phyloP scores from a whole-genome alignment of 768 basidiomycete species.

The Coprinellus micaceus region DNA sequence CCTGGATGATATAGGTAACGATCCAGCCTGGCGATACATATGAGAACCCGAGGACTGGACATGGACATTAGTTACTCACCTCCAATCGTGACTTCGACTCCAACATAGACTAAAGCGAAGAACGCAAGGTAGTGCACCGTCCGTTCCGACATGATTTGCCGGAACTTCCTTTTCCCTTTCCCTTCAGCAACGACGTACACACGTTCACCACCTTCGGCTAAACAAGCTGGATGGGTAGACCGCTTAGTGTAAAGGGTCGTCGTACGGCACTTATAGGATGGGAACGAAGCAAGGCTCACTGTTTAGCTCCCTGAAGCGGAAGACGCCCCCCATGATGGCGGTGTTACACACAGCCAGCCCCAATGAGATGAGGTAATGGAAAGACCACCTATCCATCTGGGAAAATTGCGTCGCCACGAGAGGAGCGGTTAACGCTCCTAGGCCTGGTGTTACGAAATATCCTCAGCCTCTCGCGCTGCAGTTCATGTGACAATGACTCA shows the following conservation, averaged over 20 bases:
- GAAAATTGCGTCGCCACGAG: slow-evolving; percentile 82
- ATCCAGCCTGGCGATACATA: slow-evolving; percentile 56
- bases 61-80: slow-evolving; percentile 22
- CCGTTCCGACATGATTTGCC: slow-evolving; percentile 49
- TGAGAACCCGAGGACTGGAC: too few species aligned
- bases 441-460: slow-evolving; percentile 36
- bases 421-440: slow-evolving; percentile 66
- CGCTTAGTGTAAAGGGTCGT: not conserved
- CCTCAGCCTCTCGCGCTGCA: not conserved
- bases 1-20: slow-evolving; percentile 50
- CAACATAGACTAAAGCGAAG: slow-evolving; percentile 66
- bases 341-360: slow-evolving; percentile 61
- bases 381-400: slow-evolving; percentile 62
- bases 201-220: slow-evolving; percentile 49
- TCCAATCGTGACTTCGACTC: slow-evolving; percentile 60
- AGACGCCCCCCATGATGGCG: slow-evolving; percentile 49
- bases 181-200: slow-evolving; percentile 31
- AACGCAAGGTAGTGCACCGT: slow-evolving; percentile 61
- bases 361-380: slow-evolving; percentile 71
- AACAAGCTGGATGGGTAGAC: slow-evolving; percentile 39
- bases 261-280: not conserved
- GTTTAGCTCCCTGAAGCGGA: slow-evolving; percentile 69
- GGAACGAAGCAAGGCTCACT: slow-evolving; percentile 34
- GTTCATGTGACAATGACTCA: slow-evolving; percentile 11
- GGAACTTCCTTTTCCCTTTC: slow-evolving; percentile 31